phyloP scores from a whole-genome alignment of 2,329 filamentous ascomycete species.

The Aspergillus terreus region DNA sequence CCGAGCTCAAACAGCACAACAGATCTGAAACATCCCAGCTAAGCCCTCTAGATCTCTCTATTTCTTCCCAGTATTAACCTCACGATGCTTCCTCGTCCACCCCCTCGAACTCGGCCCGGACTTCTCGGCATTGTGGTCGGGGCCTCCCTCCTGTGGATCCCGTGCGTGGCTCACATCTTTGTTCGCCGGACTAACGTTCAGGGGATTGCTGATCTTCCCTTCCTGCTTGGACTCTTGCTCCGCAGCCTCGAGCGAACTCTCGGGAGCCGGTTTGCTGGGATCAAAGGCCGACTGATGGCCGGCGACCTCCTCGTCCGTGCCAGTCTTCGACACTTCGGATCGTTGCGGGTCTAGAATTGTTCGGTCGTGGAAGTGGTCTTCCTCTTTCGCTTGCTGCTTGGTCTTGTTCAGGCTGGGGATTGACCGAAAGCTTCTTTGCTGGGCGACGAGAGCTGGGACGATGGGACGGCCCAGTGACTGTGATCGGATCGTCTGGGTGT shows the following conservation, averaged over 20 bases:
- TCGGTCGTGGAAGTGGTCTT: constrained; percentile 40
- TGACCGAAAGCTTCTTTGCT: constrained; percentile 1
- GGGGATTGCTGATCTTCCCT: constrained; percentile 45
- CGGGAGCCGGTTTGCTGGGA: constrained; percentile 63
- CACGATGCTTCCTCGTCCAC: constrained; percentile 31
- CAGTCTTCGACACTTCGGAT: constrained; percentile 66
- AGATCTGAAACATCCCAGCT: not conserved
- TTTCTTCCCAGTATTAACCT: constrained; percentile 13
- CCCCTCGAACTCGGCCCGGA: constrained; percentile 37
- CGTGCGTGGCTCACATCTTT: constrained; percentile 52
- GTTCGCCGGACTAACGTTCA: constrained; percentile 61
- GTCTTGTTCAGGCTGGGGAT: constrained; percentile 3
- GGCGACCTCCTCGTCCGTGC: constrained; percentile 59
- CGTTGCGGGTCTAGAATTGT: constrained; percentile 62
- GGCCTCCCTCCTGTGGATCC: constrained; percentile 41
- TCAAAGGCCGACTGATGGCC: constrained; percentile 65
- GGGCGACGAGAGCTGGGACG: not conserved
- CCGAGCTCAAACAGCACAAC: not conserved
- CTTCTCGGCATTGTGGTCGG: constrained; percentile 37
- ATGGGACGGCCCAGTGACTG: not conserved
- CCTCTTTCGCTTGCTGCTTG: constrained; percentile 3
- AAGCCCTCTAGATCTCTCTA: not conserved
- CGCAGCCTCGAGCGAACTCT: constrained; percentile 45
- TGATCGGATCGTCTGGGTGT: not conserved
- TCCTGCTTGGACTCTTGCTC: constrained; percentile 37